Evolutionary conservation across 2,329 filamentous ascomycete genomes (phyloP).

Genomic region (Cercospora sesami): DNA sequence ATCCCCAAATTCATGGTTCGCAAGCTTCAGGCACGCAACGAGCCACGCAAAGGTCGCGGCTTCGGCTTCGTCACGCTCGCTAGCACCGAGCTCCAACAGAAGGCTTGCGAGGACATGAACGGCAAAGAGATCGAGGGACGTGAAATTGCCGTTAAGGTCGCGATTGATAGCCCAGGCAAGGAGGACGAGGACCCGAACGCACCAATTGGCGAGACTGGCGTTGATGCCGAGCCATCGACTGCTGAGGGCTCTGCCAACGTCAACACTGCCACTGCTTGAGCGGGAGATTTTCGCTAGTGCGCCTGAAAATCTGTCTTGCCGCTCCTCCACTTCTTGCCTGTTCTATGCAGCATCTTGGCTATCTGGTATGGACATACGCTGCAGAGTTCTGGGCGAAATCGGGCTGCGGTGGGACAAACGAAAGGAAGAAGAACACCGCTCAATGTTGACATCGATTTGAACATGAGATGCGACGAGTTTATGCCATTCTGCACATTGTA

Average conservation of each 20-base stretch:
- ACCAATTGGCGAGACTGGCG: conserved; percentile 41
- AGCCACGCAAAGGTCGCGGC: conserved; percentile 97
- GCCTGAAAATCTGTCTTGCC: conserved; percentile 16
- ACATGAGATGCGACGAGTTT: conserved; percentile 18
- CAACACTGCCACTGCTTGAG: conserved; percentile 34
- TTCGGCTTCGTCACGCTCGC: conserved; percentile 97
- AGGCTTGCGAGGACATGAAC: conserved; percentile 98
- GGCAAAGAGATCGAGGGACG: conserved; percentile 98
- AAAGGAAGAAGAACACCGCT: conserved; percentile 23
- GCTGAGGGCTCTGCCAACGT: conserved; percentile 40
- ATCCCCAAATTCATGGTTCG: conserved; percentile 99
- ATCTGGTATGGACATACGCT: conserved; percentile 29
- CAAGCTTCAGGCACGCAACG: conserved; percentile 97
- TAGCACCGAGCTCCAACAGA: conserved; percentile 93
- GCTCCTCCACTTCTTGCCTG: conserved; percentile 19
- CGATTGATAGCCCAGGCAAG: conserved; percentile 99
- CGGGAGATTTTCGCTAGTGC: not conserved
- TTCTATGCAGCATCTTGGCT: conserved; percentile 25
- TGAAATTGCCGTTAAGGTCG: conserved; percentile 99
- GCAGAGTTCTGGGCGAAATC: conserved; percentile 18
- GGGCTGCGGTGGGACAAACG: conserved; percentile 18
- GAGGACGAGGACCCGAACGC: conserved; percentile 72
- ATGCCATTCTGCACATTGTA: conserved; percentile 31
- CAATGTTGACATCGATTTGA: conserved; percentile 27
- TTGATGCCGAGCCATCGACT: conserved; percentile 36